Base-by-base conservation (phyloP, 331 rosid species). In the Dryas integrifolia region DNA sequence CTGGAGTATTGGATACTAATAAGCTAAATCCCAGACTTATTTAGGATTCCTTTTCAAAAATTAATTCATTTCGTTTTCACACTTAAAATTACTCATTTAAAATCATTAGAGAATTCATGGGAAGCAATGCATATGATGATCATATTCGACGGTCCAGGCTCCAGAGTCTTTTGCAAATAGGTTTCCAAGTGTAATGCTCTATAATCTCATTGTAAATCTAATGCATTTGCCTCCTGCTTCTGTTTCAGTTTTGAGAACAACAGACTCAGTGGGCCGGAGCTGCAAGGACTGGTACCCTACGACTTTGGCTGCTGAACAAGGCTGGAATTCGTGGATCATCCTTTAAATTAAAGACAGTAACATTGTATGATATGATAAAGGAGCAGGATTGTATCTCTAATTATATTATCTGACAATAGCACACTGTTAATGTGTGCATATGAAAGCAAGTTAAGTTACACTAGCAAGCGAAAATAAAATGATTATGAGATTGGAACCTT, bases 291-390 rank as follows among this genome's bases (percentile, higher is more conserved):
- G 38, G 96, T 80, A 67, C 82, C 98, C 9, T 90, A 92, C 43
- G 96, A 92, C 88, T 92, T 92, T 11, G 96, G 96, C 60, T 92
- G 96, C 85, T 90, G 85, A 89, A 86, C 73, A 65, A 65, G 45
- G 65, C 50, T 62, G 51, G 26, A 63, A 64, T 46, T 71, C 4
- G 7, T 26, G 0, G 11, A 71, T 57, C 11, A 44, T 57, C 45
- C 57, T 35, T 45, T n/a, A 45, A 13, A 47, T 45, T n/a, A 45
- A 9, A 47, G 63, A 77, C n/a, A n/a, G 52, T 41, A 72, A 69
- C 12, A 18, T 24, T 65, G 86, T 74, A 68, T 14, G 6, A 76
- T 49, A 75, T 14, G 6, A 76, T 55, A 75, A 38, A 72, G 77
- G 9, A 69, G 66, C 15, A 67, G 30, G 70, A 58, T 67, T 46